Conservation (phyloP, 202 grass and related monocot genomes). For the Elaeis oleifera region DNA sequence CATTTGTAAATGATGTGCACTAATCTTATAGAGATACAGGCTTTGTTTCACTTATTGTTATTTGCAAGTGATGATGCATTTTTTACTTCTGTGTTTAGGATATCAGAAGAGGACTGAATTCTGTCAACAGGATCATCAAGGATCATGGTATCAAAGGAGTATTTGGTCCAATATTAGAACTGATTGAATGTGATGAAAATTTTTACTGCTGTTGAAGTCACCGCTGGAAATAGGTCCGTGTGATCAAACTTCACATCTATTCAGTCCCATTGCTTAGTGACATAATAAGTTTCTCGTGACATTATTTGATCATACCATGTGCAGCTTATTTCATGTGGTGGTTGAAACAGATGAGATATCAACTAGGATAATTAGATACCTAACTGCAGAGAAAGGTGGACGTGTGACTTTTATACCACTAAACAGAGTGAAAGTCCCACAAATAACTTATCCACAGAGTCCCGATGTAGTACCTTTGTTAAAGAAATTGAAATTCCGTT, state of each 20-base stretch:
- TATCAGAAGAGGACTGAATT: constrained; percentile 91
- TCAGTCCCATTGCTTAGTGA: too few species aligned
- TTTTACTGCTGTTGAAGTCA: constrained; percentile 98
- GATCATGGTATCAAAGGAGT: constrained; percentile 73
- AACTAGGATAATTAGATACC: constrained; percentile 77
- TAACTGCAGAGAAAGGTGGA: constrained; percentile 94
- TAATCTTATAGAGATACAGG: neutral
- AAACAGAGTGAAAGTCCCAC: constrained; percentile 74
- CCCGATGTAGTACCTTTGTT: constrained; percentile 88
- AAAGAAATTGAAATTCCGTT: constrained; percentile 82
- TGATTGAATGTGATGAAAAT: constrained; percentile 95
- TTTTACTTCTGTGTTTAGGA: constrained; percentile 44
- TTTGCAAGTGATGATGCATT: constrained; percentile 14
- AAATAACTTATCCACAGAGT: constrained; percentile 74
- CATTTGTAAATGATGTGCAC: too few species aligned
- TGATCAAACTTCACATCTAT: neutral
- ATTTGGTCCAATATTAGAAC: constrained; percentile 87
- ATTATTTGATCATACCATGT: constrained; percentile 17
- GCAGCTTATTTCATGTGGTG: constrained; percentile 95
- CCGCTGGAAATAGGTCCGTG: constrained; percentile 72
- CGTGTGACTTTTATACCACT: constrained; percentile 96
- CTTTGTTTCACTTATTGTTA: neutral
- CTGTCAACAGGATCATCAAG: constrained; percentile 85
- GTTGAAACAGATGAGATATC: constrained; percentile 92
- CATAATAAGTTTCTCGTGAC: too few species aligned